Evolutionary conservation across 306 rosid genomes (phyloP), one percentile per base, ranked within the genome.

Genomic region (Astragalus membranaceus): DNA sequence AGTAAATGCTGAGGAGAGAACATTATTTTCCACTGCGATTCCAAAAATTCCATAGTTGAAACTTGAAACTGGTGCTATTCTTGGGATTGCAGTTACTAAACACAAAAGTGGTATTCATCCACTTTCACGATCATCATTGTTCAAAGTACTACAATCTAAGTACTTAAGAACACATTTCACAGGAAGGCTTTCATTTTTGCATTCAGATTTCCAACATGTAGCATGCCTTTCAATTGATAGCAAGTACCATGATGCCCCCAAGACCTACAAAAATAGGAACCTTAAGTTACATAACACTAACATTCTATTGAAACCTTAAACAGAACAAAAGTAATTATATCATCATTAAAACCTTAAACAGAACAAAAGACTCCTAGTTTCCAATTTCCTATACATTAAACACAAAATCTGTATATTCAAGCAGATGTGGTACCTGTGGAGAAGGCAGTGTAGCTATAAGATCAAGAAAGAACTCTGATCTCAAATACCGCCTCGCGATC

Each of bases 131-230:
- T 61, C 81, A 12, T 30, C 76, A 8, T 74, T 5, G 44, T 78
- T 26, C 42, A 82, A n/a, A n/a, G n/a, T n/a, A n/a, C n/a, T n/a
- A n/a, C n/a, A n/a, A n/a, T n/a, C n/a, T n/a, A n/a, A n/a, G n/a
- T n/a, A n/a, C n/a, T n/a, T n/a, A n/a, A n/a, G n/a, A n/a, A n/a
- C n/a, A n/a, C n/a, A n/a, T n/a, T n/a, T n/a, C n/a, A n/a, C n/a
- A n/a, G n/a, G n/a, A n/a, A n/a, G n/a, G n/a, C n/a, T n/a, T n/a
- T n/a, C n/a, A n/a, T n/a, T n/a, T n/a, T n/a, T n/a, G n/a, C n/a
- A n/a, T n/a, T n/a, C n/a, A n/a, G n/a, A n/a, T 83, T 85, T 93
- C 98, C 89, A 93, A 82, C 98, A 93, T 9, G 83, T 82, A 5
- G 92, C 85, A 65, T n/a, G n/a, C n/a, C n/a, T n/a, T n/a, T n/a